Base-by-base conservation (phyloP, 352 stramenopile genomes). In the Phytophthora cryptogea region DNA sequence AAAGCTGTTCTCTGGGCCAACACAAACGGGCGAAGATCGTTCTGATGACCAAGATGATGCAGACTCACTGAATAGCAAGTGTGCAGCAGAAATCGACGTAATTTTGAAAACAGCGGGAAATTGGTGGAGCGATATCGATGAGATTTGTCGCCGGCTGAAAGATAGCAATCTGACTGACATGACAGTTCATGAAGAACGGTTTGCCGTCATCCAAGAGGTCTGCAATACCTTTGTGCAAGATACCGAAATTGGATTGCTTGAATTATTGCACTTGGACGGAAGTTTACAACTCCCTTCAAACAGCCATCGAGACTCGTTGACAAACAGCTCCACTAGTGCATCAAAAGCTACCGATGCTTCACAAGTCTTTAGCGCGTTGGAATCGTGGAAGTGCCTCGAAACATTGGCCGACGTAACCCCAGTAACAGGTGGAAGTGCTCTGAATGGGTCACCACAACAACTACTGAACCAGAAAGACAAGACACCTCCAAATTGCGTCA, bases 331-430 rank as follows among this genome's bases (percentile, higher is more conserved):
- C 5, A 32, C 11, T 35, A 10, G 5, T 14, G 4, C 5, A n/a
- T 8, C 30, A 23, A 14, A 54, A 8, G 4, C 28, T 8, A 40
- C 42, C 1, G 42, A 72, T 13, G 65, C 70, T 26, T 53, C 60
- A 37, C 54, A 65, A 51, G 60, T 62, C n/a, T 58, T 92, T n/a
- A 79, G 56, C 28, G 69, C 78, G 13, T 54, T 92, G 27, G 76
- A 86, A 53, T 47, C 74, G 4, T 92, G 83, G 83, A 83, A 83
- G 23, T 92, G 83, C 43, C 63, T 92, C 0, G 77, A 92, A 57
- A 76, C 73, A 5, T 54, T 89, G 8, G 65, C 68, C 16, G 61
- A 68, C 4, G 54, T 88, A 6, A 59, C 55, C 10, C 66, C 58
- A 49, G 63, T 57, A 41, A 58, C 48, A 37, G 50, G 52, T 9